Evolutionary conservation across 371 early-diverging fungal species (phyloP).

Genomic region (Lichtheimia hyalospora): DNA sequence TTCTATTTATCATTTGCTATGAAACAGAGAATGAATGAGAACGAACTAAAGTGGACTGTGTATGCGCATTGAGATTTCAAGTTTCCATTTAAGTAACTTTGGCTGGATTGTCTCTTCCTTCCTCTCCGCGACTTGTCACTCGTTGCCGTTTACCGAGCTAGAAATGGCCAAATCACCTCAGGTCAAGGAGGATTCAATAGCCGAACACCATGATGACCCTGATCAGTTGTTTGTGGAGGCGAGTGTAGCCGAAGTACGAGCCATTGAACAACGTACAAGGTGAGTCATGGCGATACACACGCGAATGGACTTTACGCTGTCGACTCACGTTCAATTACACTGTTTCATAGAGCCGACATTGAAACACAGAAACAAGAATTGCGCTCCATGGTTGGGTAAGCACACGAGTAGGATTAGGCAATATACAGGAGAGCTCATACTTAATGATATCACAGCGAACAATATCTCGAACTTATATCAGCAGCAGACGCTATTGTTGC

Average conservation of each 20-base stretch:
- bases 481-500: conserved; percentile 81
- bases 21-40: no score
- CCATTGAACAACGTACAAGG: conserved; percentile 24
- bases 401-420: background rate
- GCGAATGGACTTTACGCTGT: background rate
- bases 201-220: conserved; percentile 12
- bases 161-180: no score
- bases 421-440: background rate
- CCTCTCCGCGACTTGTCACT: no score
- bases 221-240: conserved; percentile 16
- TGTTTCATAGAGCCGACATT: conserved; percentile 54
- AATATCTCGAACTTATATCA: conserved; percentile 81
- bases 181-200: no score
- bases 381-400: conserved; percentile 86
- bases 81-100: no score
- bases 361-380: conserved; percentile 81
- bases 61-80: no score
- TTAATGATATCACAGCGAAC: conserved; percentile 54
- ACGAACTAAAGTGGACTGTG: no score
- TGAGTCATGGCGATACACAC: background rate
- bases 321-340: background rate
- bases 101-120: no score
- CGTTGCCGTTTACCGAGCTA: no score
- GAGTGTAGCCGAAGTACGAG: conserved; percentile 24
- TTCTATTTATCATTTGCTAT: no score